Conservation (phyloP, 495 filamentous ascomycete species). For the Bacidia gigantensis region DNA sequence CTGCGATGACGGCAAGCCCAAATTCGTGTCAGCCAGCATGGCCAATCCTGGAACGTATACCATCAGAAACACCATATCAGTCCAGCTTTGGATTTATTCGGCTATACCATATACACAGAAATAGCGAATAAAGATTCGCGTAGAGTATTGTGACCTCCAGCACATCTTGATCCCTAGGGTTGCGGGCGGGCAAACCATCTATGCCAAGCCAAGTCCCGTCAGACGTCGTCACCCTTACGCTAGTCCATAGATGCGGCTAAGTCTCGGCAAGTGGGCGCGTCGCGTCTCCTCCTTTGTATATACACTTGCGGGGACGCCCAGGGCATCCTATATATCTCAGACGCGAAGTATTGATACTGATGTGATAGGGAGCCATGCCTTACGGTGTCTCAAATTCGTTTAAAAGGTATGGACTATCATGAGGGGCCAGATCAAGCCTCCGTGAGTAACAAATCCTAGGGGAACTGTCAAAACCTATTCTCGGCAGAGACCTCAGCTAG, state of each 20-base stretch:
- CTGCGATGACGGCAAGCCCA: neutral
- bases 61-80: no score
- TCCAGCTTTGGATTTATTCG: no score
- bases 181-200: no score
- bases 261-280: neutral
- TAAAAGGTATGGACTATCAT: constrained; percentile 30
- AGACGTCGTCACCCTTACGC: no score
- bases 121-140: no score
- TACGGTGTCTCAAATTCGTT: constrained; percentile 46
- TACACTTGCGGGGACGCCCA: neutral
- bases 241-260: neutral
- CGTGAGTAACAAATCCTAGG: constrained; percentile 7
- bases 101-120: no score
- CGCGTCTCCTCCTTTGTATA: neutral
- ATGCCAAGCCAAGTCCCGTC: no score
- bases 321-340: neutral
- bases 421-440: neutral
- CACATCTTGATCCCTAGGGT: no score
- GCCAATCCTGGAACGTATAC: no score
- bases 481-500: constrained; percentile 8
- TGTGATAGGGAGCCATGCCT: constrained; percentile 39
- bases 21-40: neutral
- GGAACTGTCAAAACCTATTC: constrained; percentile 19
- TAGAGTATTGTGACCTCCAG: no score
- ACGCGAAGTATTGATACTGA: no score